phyloP scores from a whole-genome alignment of 768 basidiomycete genomes.

The Psilocybe sp. region DNA sequence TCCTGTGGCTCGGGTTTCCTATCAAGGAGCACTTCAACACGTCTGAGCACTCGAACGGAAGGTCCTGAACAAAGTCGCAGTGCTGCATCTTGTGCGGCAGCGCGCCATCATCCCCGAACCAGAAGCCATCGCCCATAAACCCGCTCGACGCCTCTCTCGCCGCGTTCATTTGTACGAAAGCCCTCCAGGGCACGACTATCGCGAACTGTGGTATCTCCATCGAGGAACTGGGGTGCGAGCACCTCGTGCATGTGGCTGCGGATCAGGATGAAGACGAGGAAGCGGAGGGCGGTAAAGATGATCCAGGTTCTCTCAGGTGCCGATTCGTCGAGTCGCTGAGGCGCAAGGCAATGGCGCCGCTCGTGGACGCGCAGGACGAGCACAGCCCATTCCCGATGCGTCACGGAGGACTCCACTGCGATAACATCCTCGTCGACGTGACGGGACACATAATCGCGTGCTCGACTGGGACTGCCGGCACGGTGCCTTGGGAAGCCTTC shows the following conservation, averaged over 20 bases:
- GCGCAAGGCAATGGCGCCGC: constrained; percentile 38
- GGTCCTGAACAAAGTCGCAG: constrained; percentile 40
- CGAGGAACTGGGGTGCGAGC: constrained; percentile 31
- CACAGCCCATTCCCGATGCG: constrained; percentile 39
- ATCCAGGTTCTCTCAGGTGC: constrained; percentile 29
- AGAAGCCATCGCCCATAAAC: constrained; percentile 31
- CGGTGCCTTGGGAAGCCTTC: constrained; percentile 41
- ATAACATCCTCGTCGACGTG: constrained; percentile 38
- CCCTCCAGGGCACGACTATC: constrained; percentile 36
- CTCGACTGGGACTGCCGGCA: constrained; percentile 42
- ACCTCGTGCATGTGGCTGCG: constrained; percentile 32
- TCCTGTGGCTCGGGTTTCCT: constrained; percentile 34
- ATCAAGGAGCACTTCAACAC: constrained; percentile 41
- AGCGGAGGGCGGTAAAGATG: constrained; percentile 20
- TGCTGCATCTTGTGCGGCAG: constrained; percentile 35
- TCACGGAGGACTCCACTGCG: constrained; percentile 39
- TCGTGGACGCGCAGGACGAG: constrained; percentile 35
- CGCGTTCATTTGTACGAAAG: constrained; percentile 40
- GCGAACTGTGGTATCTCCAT: constrained; percentile 38
- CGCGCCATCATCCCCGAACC: constrained; percentile 40
- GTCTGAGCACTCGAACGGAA: constrained; percentile 40
- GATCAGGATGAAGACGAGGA: constrained; percentile 18
- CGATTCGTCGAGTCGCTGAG: constrained; percentile 37
- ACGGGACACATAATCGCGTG: constrained; percentile 38
- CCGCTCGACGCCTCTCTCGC: constrained; percentile 35